A percentile compares a stretch with the other conserved stretches of the same genome.
Conservation (phyloP, 176 grass and related monocot species). For the Metroxylon sagu region DNA sequence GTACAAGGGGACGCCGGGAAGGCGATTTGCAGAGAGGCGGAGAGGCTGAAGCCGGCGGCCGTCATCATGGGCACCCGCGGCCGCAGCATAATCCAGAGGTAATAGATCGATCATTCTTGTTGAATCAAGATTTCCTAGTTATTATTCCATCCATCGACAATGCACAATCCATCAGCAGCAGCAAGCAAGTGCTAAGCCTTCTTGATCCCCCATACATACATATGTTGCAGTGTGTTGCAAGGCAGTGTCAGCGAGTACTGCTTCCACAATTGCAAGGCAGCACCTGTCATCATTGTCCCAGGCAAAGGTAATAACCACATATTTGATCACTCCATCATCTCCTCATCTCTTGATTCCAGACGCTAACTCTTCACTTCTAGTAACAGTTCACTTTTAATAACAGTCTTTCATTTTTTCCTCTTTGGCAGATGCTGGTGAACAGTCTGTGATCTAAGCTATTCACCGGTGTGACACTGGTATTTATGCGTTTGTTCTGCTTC, state of each 20-base stretch:
- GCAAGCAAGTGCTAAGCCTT: no score
- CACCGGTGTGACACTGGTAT: no score
- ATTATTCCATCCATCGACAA: no score
- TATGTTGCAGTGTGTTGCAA: slow-evolving; percentile 58
- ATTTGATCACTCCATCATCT: no score
- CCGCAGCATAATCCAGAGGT: slow-evolving; percentile 63
- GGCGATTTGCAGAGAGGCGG: slow-evolving; percentile 67
- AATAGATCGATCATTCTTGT: neutral
- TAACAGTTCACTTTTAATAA: neutral
- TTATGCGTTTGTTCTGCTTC: no score
- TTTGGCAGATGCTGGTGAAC: slow-evolving; percentile 61
- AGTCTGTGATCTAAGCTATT: slow-evolving; percentile 68
- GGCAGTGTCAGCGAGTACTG: slow-evolving; percentile 81
- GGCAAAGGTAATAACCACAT: slow-evolving; percentile 42
- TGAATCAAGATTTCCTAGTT: no score
- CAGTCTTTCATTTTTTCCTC: no score
- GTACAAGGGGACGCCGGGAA: slow-evolving; percentile 69
- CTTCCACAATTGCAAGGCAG: slow-evolving; percentile 89
- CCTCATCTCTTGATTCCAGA: slow-evolving; percentile 9
- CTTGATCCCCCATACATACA: no score
- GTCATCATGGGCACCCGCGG: slow-evolving; percentile 80
- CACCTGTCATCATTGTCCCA: slow-evolving; percentile 79
- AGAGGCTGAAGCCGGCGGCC: slow-evolving; percentile 64
- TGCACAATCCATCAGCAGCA: no score
- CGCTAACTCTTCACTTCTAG: neutral